Evolutionary conservation across 164 flowering plant species (phyloP).

Genomic region (Kalanchoe fedtschenkoi): DNA sequence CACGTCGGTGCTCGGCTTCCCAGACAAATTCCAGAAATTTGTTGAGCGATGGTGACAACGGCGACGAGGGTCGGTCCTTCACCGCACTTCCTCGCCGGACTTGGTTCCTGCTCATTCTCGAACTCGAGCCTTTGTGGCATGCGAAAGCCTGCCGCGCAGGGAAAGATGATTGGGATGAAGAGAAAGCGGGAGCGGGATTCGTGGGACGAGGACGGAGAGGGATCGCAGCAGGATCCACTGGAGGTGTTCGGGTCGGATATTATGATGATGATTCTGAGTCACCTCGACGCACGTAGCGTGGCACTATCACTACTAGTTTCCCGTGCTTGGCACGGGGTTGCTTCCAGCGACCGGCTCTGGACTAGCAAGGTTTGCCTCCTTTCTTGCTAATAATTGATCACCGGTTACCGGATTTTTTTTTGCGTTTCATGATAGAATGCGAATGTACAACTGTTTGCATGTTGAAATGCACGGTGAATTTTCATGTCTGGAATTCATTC

Average conservation of each 20-base stretch:
- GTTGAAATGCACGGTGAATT: too few species aligned
- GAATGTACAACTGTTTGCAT: not conserved
- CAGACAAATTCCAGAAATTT: too few species aligned
- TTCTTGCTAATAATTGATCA: too few species aligned
- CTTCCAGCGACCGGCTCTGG: constrained; percentile 65
- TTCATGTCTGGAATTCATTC: too few species aligned
- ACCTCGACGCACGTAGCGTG: constrained; percentile 74
- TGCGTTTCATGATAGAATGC: not conserved
- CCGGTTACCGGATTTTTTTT: not conserved
- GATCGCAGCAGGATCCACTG: constrained; percentile 33
- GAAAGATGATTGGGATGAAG: not conserved
- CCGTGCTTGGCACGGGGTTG: constrained; percentile 50
- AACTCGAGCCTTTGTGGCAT: not conserved
- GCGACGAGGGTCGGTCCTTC: not conserved
- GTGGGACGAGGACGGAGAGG: constrained; percentile 9
- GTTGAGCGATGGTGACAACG: not conserved
- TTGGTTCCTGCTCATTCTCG: too few species aligned
- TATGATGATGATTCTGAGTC: constrained; percentile 35
- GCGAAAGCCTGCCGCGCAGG: not conserved
- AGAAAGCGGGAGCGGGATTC: constrained; percentile 7
- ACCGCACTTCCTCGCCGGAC: not conserved
- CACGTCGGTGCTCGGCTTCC: too few species aligned
- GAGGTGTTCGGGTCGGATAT: constrained; percentile 51
- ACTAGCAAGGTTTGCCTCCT: constrained; percentile 33
- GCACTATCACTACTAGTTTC: constrained; percentile 63